phyloP scores from a whole-genome alignment of 2,329 filamentous ascomycete species.

The Paraphoma sp. region DNA sequence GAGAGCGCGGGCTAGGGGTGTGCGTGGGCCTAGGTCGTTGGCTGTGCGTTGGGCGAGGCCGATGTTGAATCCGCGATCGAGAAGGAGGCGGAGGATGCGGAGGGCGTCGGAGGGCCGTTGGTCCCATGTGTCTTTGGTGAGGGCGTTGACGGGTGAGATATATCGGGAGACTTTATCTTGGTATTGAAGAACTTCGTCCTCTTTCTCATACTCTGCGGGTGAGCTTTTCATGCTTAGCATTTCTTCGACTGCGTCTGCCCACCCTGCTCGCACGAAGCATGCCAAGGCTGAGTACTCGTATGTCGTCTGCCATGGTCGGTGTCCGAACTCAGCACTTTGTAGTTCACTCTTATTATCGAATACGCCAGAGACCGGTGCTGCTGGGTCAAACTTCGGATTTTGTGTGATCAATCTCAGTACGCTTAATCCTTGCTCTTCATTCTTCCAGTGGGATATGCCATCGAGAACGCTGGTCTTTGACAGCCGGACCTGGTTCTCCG shows the following conservation, averaged over 20 bases:
- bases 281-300: slow-evolving; percentile 22
- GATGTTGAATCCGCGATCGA: slow-evolving; percentile 18
- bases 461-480: slow-evolving; percentile 24
- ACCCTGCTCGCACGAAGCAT: slow-evolving; percentile 22
- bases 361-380: slow-evolving; percentile 15
- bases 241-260: slow-evolving; percentile 25
- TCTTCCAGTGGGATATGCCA: slow-evolving; percentile 22
- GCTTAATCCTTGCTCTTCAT: slow-evolving; percentile 18
- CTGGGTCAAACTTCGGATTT: slow-evolving; percentile 17
- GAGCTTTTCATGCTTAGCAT: slow-evolving; percentile 18
- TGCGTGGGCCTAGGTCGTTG: slow-evolving; percentile 18
- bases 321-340: slow-evolving; percentile 12
- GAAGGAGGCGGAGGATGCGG: slow-evolving; percentile 21
- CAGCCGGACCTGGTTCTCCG: slow-evolving; percentile 16
- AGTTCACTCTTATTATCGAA: slow-evolving; percentile 28
- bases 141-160: slow-evolving; percentile 19
- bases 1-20: slow-evolving; percentile 19
- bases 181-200: slow-evolving; percentile 21
- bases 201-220: slow-evolving; percentile 19
- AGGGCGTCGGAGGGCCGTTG: slow-evolving; percentile 25
- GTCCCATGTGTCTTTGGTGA: slow-evolving; percentile 28
- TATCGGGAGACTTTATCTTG: slow-evolving; percentile 23
- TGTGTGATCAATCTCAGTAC: slow-evolving; percentile 22
- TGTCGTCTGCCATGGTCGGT: slow-evolving; percentile 26
- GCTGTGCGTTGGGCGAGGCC: slow-evolving; percentile 20